Percentiles rank a stretch among this genome's conserved stretches.
Evolutionary conservation across 2,329 filamentous ascomycete genomes (phyloP).

Genomic region (Acrocalymma vagum): DNA sequence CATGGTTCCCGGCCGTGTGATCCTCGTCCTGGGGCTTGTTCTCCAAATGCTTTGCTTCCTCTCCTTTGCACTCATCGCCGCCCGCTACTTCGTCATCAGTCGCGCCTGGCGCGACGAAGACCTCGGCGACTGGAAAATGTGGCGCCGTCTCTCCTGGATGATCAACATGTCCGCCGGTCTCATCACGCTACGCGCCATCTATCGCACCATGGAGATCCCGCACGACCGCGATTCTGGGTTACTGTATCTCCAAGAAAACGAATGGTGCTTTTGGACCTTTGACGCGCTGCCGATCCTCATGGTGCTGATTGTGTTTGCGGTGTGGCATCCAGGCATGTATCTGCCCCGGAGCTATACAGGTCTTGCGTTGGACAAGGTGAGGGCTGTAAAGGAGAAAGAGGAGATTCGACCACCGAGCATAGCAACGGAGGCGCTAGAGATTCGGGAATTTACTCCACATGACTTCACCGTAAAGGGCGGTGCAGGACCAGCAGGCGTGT

Average conservation of each 20-base stretch:
- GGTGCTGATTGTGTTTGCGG: constrained; percentile 58
- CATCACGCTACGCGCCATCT: constrained; percentile 60
- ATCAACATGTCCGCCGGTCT: constrained; percentile 42
- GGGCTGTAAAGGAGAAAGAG: constrained; percentile 43
- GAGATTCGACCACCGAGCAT: constrained; percentile 38
- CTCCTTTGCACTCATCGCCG: constrained; percentile 55
- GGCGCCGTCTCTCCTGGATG: constrained; percentile 42
- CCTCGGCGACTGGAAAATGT: constrained; percentile 45
- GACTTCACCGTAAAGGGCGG: too few species aligned
- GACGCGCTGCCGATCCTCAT: constrained; percentile 59
- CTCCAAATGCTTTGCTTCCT: constrained; percentile 61
- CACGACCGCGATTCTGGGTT: constrained; percentile 55
- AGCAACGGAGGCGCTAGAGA: constrained; percentile 1
- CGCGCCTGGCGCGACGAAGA: constrained; percentile 38
- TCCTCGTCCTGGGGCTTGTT: constrained; percentile 57
- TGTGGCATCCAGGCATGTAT: constrained; percentile 57
- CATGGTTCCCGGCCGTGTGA: constrained; percentile 38
- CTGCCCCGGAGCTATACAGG: constrained; percentile 42
- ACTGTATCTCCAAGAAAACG: constrained; percentile 59
- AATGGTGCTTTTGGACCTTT: constrained; percentile 64
- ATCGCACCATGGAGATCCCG: constrained; percentile 62
- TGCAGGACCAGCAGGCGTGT: too few species aligned
- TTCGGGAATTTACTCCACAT: constrained; percentile 9
- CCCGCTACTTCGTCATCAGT: constrained; percentile 45
- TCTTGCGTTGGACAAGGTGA: constrained; percentile 34